Evolutionary conservation across 169 alveolate species (phyloP).

Genomic region (Theileria orientalis): DNA sequence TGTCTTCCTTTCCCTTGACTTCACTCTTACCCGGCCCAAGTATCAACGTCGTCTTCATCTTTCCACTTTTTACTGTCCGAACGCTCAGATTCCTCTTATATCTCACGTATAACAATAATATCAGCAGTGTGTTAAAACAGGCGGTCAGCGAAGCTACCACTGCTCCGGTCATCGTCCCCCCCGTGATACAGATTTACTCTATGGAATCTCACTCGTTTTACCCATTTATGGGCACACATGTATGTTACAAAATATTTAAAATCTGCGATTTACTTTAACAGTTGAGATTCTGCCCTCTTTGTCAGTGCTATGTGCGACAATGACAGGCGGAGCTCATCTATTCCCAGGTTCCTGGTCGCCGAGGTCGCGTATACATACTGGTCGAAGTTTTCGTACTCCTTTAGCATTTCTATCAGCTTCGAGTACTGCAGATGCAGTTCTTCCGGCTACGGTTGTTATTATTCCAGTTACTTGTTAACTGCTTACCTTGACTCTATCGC

Average conservation of each 20-base stretch:
- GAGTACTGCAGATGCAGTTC: constrained; percentile 50
- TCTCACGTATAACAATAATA: not conserved
- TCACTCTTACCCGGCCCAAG: constrained; percentile 43
- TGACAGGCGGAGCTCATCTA: constrained; percentile 47
- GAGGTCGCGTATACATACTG: constrained; percentile 59
- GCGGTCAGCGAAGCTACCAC: too few relatives aligned
- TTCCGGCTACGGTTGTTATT: not conserved
- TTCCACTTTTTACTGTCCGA: not conserved
- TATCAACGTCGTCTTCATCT: not conserved
- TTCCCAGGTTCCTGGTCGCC: constrained; percentile 51
- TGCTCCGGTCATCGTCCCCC: too few relatives aligned
- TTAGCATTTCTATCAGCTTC: constrained; percentile 45
- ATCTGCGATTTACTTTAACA: not conserved
- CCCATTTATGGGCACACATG: too few relatives aligned
- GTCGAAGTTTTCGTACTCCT: constrained; percentile 35
- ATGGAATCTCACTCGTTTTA: too few relatives aligned
- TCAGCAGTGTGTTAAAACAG: not conserved
- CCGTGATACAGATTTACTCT: too few relatives aligned
- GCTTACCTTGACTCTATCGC: constrained; percentile 71
- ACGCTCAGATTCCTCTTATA: not conserved
- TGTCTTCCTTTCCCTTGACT: not conserved
- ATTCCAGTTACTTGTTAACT: not conserved
- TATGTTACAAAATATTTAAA: too few relatives aligned
- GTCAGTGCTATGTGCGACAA: constrained; percentile 52
- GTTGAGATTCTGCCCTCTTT: not conserved